Conservation (phyloP, 768 basidiomycete species). For the Hysterangium stoloniferum region DNA sequence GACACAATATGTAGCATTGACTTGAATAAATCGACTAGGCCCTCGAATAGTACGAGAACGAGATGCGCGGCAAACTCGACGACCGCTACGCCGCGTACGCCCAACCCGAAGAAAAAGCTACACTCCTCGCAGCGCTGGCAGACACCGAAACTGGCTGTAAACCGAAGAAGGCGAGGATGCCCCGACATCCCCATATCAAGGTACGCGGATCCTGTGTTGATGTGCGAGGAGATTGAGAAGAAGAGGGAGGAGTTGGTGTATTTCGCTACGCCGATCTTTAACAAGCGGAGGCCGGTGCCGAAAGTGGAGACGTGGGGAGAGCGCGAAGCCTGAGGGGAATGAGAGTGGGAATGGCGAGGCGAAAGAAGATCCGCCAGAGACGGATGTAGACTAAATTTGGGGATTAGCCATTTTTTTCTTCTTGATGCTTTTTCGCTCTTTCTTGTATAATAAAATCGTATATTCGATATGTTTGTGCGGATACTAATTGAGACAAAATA, state of each 20-base stretch:
- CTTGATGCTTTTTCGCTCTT: too few species aligned
- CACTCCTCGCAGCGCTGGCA: slow-evolving; percentile 58
- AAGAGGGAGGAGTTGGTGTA: slow-evolving; percentile 89
- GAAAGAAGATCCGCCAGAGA: slow-evolving; percentile 55
- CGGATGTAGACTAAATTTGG: slow-evolving; percentile 69
- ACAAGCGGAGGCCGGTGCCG: slow-evolving; percentile 84
- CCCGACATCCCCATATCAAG: slow-evolving; percentile 93
- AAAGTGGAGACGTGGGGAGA: slow-evolving; percentile 59
- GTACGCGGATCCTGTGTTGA: slow-evolving; percentile 82
- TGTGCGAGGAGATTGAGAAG: slow-evolving; percentile 75
- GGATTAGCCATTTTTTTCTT: not conserved
- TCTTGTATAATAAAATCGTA: too few species aligned
- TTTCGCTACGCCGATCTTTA: slow-evolving; percentile 84
- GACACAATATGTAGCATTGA: slow-evolving; percentile 3
- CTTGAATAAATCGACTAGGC: slow-evolving; percentile 89
- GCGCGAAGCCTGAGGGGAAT: slow-evolving; percentile 31
- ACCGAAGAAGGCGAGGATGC: slow-evolving; percentile 94
- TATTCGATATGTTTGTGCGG: too few species aligned
- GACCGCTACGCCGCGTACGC: slow-evolving; percentile 76
- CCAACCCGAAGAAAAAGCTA: slow-evolving; percentile 66
- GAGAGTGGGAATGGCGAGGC: slow-evolving; percentile 28
- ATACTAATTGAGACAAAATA: too few species aligned
- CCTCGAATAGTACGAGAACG: slow-evolving; percentile 97
- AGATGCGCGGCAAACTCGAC: slow-evolving; percentile 87
- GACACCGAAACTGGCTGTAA: slow-evolving; percentile 96